phyloP scores from a whole-genome alignment of 257 asterid genomes.

The Salvia rosmarinus region DNA sequence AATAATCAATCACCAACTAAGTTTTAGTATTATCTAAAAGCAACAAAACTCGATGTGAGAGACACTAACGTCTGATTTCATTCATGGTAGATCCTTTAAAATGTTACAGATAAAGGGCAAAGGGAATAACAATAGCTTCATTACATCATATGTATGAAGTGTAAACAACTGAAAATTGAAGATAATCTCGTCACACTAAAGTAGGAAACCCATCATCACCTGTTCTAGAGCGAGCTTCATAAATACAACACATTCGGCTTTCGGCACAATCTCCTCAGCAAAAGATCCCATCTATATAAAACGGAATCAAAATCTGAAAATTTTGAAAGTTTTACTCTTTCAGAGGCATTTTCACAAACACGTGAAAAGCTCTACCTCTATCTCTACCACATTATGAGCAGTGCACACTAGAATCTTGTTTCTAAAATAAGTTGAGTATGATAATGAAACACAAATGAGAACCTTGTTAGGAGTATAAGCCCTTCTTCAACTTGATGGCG shows the following conservation, averaged over 20 bases:
- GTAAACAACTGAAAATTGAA: neutral
- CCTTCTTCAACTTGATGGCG: neutral
- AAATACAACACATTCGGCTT: conserved; percentile 38
- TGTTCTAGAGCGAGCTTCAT: conserved; percentile 82
- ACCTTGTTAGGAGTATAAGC: neutral
- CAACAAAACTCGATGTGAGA: neutral
- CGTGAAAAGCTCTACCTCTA: neutral
- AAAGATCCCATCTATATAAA: conserved; percentile 44
- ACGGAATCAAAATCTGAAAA: conserved; percentile 11
- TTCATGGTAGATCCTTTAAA: neutral
- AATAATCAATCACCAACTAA: neutral
- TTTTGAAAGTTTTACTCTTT: neutral
- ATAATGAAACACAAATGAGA: neutral
- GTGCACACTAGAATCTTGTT: neutral
- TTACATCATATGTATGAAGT: neutral
- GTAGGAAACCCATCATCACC: conserved; percentile 40
- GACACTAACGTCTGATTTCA: neutral
- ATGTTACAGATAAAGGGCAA: neutral
- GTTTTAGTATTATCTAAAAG: too few species aligned
- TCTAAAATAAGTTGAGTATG: neutral
- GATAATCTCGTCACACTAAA: neutral
- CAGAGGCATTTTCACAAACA: conserved; percentile 36
- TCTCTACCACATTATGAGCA: neutral
- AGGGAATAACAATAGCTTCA: neutral
- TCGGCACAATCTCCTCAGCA: conserved; percentile 36